Conservation (phyloP, 1,139 yeast species). For the Geotrichum aggregatum region DNA sequence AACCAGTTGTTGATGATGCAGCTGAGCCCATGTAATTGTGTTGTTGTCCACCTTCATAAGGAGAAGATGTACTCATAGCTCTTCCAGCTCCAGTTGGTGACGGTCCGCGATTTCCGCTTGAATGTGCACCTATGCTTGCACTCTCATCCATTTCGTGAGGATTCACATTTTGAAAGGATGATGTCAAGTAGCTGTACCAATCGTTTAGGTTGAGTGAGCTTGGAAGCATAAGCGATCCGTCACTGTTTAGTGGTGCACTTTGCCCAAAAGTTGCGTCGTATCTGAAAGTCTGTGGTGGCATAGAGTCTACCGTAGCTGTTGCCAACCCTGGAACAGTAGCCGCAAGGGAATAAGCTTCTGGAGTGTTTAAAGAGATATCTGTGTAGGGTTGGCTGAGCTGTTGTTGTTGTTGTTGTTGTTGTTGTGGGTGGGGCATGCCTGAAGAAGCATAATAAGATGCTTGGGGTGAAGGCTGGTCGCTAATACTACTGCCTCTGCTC, state of each 20-base stretch:
- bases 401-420: not conserved
- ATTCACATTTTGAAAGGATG: conserved; percentile 20
- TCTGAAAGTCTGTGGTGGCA: too few relatives aligned
- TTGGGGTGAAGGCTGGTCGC: conserved; percentile 7
- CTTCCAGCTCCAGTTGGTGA: too few relatives aligned
- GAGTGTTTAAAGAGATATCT: not conserved
- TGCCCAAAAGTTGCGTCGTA: too few relatives aligned
- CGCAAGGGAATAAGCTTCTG: too few relatives aligned
- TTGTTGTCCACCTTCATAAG: too few relatives aligned
- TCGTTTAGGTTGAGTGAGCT: conserved; percentile 39
- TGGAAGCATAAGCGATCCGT: conserved; percentile 26
- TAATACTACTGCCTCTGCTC: conserved; percentile 8
- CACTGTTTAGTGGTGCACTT: too few relatives aligned
- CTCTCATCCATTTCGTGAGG: not conserved
- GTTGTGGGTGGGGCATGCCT: not conserved
- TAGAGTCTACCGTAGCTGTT: too few relatives aligned
- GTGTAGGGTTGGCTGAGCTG: not conserved
- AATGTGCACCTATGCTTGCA: not conserved
- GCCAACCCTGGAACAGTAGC: too few relatives aligned
- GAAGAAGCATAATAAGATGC: not conserved
- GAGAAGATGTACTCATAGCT: too few relatives aligned
- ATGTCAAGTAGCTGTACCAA: conserved; percentile 40
- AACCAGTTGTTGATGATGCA: too few relatives aligned
- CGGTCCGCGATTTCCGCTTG: too few relatives aligned
- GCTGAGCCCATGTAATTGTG: too few relatives aligned